These are phyloP conservation scores for Botryotinia calthae DNA, from an alignment of 2,329 filamentous ascomycete genomes.

Conservation along the genomic window DNA sequence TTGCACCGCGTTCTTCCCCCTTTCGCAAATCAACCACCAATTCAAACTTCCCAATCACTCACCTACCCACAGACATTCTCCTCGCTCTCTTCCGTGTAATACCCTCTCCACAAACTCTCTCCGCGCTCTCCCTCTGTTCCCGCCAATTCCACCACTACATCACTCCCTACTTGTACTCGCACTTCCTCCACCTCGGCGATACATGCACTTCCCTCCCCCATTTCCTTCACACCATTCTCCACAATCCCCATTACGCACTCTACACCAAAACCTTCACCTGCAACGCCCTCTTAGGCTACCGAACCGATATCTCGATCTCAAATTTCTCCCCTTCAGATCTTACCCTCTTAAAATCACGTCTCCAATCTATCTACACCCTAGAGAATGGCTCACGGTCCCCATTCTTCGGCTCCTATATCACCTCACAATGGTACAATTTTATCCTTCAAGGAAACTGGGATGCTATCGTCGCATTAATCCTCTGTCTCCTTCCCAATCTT, in stretches of 20 bases:
- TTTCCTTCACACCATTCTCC: slow-evolving; percentile 13
- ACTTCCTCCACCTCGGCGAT: slow-evolving; percentile 13
- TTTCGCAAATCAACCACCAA: neutral
- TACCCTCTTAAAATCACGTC: neutral
- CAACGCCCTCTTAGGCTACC: slow-evolving; percentile 15
- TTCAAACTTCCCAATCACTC: neutral
- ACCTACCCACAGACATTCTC: slow-evolving; percentile 7
- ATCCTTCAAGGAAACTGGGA: slow-evolving; percentile 16
- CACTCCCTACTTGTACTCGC: slow-evolving; percentile 17
- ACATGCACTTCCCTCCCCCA: slow-evolving; percentile 9
- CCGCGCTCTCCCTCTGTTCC: slow-evolving; percentile 14
- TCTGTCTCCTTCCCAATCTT: slow-evolving; percentile 21
- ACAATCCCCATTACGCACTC: slow-evolving; percentile 5
- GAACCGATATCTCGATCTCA: slow-evolving; percentile 6
- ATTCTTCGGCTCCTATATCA: neutral
- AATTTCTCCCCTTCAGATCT: neutral
- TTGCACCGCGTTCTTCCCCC: neutral
- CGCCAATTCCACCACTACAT: slow-evolving; percentile 6
- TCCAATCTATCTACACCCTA: neutral
- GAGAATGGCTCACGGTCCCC: neutral
- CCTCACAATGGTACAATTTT: slow-evolving; percentile 1
- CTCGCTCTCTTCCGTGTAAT: neutral
- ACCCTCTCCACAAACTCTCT: neutral
- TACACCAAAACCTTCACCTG: slow-evolving; percentile 15
- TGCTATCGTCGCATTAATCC: slow-evolving; percentile 10